Evolutionary conservation across 306 rosid species (phyloP).

Genomic region (Begonia masoniana): DNA sequence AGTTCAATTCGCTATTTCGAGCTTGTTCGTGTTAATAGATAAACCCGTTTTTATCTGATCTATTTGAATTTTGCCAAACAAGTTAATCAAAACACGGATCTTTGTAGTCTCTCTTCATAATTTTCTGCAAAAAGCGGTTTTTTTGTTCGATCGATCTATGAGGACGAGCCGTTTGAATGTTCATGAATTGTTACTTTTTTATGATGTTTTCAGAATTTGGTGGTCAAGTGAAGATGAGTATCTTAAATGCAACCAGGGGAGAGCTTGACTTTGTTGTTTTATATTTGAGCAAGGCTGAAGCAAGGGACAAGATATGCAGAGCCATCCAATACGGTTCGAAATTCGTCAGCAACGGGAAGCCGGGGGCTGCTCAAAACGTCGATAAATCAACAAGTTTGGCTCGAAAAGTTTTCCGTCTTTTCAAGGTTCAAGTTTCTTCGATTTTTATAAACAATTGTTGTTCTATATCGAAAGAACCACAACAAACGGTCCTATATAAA

Average conservation of each 20-base stretch:
- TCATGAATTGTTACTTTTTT: not conserved
- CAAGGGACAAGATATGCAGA: conserved; percentile 98
- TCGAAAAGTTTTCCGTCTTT: conserved; percentile 89
- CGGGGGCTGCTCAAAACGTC: conserved; percentile 86
- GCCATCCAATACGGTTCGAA: conserved; percentile 97
- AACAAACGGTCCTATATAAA: too few relatives aligned
- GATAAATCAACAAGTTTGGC: conserved; percentile 96
- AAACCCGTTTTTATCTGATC: too few relatives aligned
- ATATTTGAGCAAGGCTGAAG: conserved; percentile 89
- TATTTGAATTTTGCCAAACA: too few relatives aligned
- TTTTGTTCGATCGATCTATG: too few relatives aligned
- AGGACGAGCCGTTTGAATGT: not conserved
- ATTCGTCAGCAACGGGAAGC: conserved; percentile 79
- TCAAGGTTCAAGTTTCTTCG: conserved; percentile 46
- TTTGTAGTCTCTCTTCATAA: too few relatives aligned
- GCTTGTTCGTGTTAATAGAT: too few relatives aligned
- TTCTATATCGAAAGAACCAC: too few relatives aligned
- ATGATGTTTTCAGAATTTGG: too few relatives aligned
- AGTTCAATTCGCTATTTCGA: too few relatives aligned
- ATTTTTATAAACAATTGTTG: too few relatives aligned
- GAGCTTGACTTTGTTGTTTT: conserved; percentile 80
- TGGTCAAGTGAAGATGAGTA: conserved; percentile 42
- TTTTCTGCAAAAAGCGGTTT: too few relatives aligned
- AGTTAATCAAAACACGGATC: too few relatives aligned
- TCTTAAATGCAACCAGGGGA: conserved; percentile 77